Base-by-base conservation (phyloP, 805 yeast genomes). In the Barnettozyma botsteinii region DNA sequence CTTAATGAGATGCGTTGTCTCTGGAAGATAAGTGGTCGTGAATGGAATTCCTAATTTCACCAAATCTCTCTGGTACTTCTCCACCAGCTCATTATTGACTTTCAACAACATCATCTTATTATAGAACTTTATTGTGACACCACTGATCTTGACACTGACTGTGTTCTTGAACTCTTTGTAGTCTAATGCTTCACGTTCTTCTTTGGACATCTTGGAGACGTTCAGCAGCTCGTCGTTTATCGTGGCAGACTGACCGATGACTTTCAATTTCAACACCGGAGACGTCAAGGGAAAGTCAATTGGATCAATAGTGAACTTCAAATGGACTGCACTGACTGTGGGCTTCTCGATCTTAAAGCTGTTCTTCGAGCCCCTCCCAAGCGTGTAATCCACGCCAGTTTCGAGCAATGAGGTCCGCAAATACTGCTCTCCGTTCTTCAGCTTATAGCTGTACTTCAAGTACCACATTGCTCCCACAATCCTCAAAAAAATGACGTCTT, bases 21-120 rank as follows among this genome's bases (percentile, higher is more conserved):
- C 38, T 17, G 36, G 30, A 1, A 33, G 22, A 14, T 51, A 37
- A 12, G 51, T 44, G 4, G 50, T 33, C 22, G 55, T 37, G 29
- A 56, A 51, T 24, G 52, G 55, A 12, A 64, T 47, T 14, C 62
- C 69, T 28, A 59, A 14, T 2, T 47, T 50, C 29, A 48, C 48
- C 26, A 62, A 42, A 4, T 38, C 44, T 2, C 18, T 25, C 7
- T 36, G 31, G 9, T 33, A 36, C 9, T 40, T 26, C 0, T 51
- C 46, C 10, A 39, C 37, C 9, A 43, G 15, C 30, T 41, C 49
- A 30, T 51, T 37, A 0, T 42, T 33, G 1, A 42, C 11, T 33
- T 21, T 51, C 32, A 42, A 47, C 43, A 22, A 42, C 43, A 17
- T 31, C 17, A 17, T 41, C 45, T 12, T 42, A 31, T 29, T 41